phyloP scores from a whole-genome alignment of 2,329 filamentous ascomycete species.

The Claviceps pazoutovae region DNA sequence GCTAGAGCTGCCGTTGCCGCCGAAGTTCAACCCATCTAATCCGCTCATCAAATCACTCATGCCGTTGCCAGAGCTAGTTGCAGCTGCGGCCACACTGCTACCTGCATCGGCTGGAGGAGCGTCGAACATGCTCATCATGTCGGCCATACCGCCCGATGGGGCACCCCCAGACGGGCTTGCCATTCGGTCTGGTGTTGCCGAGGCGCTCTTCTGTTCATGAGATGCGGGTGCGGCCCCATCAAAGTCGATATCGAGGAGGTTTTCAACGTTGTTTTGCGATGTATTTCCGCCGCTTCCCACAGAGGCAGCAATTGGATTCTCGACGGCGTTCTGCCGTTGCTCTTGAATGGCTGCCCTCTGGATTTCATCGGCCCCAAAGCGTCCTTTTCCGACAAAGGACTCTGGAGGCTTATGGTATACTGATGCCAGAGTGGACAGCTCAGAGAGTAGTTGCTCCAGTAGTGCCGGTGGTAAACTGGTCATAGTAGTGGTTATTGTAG shows the following conservation, averaged over 20 bases:
- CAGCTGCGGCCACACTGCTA: constrained; percentile 19
- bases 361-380: constrained; percentile 85
- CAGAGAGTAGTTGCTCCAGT: constrained; percentile 76
- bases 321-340: constrained; percentile 78
- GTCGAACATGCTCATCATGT: constrained; percentile 59
- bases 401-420: constrained; percentile 98
- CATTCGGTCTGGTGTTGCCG: constrained; percentile 54
- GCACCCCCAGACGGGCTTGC: constrained; percentile 42
- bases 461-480: constrained; percentile 71
- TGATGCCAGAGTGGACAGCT: constrained; percentile 87
- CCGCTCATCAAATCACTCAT: constrained; percentile 85
- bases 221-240: constrained; percentile 89
- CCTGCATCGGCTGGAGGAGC: constrained; percentile 40
- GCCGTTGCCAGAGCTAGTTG: constrained; percentile 33
- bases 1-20: constrained; percentile 34
- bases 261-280: constrained; percentile 72
- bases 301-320: constrained; percentile 86
- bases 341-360: constrained; percentile 94
- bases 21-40: constrained; percentile 66
- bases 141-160: constrained; percentile 37
- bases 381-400: constrained; percentile 92
- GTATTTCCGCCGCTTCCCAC: constrained; percentile 43
- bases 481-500: constrained; percentile 88
- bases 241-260: constrained; percentile 90
- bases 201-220: constrained; percentile 41